Percentiles rank a stretch among this genome's conserved stretches.
Evolutionary conservation across 1,284 basidiomycete genomes (phyloP).

Genomic region (Ustilago trichophora): DNA sequence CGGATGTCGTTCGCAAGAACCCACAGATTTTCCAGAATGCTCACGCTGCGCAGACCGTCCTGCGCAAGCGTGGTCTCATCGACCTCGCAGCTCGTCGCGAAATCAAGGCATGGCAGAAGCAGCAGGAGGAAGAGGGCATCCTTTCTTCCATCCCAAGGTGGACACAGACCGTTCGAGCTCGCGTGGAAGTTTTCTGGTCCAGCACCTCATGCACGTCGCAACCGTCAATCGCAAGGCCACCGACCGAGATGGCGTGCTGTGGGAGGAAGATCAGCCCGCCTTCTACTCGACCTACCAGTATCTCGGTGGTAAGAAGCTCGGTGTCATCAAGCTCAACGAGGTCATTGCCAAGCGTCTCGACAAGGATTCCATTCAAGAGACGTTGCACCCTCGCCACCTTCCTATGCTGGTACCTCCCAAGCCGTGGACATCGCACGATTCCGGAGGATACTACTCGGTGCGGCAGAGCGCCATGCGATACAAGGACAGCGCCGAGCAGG

Average conservation of each 20-base stretch:
- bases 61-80: constrained; percentile 48
- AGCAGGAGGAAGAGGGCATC: constrained; percentile 71
- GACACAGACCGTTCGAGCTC: constrained; percentile 75
- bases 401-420: constrained; percentile 94
- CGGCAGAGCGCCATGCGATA: constrained; percentile 77
- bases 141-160: constrained; percentile 77
- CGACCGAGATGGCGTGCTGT: constrained; percentile 58
- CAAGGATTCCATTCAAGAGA: constrained; percentile 78
- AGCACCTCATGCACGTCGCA: constrained; percentile 84
- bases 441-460: constrained; percentile 80
- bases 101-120: constrained; percentile 66
- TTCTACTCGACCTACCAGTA: constrained; percentile 95
- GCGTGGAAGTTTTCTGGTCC: constrained; percentile 85
- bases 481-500: constrained; percentile 89
- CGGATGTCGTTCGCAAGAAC: constrained; percentile 50
- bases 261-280: constrained; percentile 82
- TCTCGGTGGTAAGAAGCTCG: constrained; percentile 86
- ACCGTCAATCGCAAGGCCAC: constrained; percentile 74
- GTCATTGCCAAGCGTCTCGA: constrained; percentile 81
- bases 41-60: constrained; percentile 42
- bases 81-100: constrained; percentile 53
- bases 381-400: constrained; percentile 89
- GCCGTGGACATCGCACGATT: constrained; percentile 81
- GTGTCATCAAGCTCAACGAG: constrained; percentile 87
- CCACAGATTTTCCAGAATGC: constrained; percentile 54